Evolutionary conservation across 257 asterid genomes (phyloP), one percentile per base, ranked within the genome.

Genomic region (Penstemon barbatus): DNA sequence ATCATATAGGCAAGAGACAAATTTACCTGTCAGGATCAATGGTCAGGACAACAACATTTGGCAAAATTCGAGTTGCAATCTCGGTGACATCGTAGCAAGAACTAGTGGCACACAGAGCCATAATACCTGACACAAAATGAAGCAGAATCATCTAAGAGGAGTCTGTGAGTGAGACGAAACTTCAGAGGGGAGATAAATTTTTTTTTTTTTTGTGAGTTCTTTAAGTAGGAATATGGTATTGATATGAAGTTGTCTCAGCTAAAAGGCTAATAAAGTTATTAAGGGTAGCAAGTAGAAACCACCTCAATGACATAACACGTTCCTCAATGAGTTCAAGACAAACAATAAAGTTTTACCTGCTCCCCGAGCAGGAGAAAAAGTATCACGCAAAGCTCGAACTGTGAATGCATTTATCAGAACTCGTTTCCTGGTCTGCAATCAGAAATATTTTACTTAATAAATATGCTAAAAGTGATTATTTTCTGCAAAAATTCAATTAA

Each of bases 351-450:
- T 51, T 75, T 62, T 71, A 94, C 99, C 99, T 81, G 99, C 97
- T 80, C 96, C 99, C 80, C 99, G 81, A 71, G 99, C 97, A 69
- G 97, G 99, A 64, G 97, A 85, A 69, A 91, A 94, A 33, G 97
- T 84, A 79, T 94, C 99, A 55, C 97, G 97, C 81, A 94, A 78
- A 77, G 99, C 99, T 79, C 99, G 95, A 69, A 83, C 96, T 9
- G 97, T 94, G 68, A 94, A 86, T 46, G 99, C 99, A 84, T 94
- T 94, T 80, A 94, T 87, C 77, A 91, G 81, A 62, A 92, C 97
- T 78, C 96, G 91, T 78, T 91, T 94, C 89, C 99, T 86, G 36
- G 92, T 89, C 99, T 94, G 85, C 70, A 76, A 63, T 9, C 75
- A 84, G 49, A 13, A 74, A 50, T 51, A 74, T 15, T 52, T 53